phyloP scores from a whole-genome alignment of 179 eudicot species.

The Silene noctiflora region DNA sequence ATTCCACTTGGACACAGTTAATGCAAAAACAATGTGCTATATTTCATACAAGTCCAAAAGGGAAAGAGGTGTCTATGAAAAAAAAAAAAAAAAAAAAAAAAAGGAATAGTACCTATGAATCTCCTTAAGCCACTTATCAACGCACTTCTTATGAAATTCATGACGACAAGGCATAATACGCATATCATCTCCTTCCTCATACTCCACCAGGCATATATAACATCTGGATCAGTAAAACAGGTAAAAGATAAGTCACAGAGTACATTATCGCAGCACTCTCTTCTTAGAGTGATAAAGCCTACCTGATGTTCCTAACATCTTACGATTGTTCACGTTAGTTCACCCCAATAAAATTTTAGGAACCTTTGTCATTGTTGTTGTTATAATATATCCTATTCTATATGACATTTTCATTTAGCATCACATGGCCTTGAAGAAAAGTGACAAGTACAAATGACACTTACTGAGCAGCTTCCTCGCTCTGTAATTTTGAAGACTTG shows the following conservation, averaged over 20 bases:
- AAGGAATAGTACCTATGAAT: conserved; percentile 64
- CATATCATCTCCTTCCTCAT: conserved; percentile 81
- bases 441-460: conserved; percentile 28
- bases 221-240: conserved; percentile 51
- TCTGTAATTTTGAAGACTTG: conserved; percentile 43
- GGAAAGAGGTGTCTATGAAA: not conserved
- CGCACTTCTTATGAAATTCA: conserved; percentile 74
- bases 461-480: conserved; percentile 84
- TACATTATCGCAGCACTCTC: not conserved
- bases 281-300: not conserved
- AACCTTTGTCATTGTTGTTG: not conserved
- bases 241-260: conserved; percentile 11
- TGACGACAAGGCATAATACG: conserved; percentile 88
- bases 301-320: too few species aligned
- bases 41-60: not conserved
- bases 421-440: conserved; percentile 5
- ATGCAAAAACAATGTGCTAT: not conserved
- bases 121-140: conserved; percentile 99
- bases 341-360: not conserved
- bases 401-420: not conserved
- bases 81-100: not conserved
- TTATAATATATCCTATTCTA: not conserved
- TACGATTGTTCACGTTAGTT: not conserved
- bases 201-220: conserved; percentile 96
- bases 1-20: not conserved